phyloP scores from a whole-genome alignment of 1,284 basidiomycete species.

The Tilletia walkeri region DNA sequence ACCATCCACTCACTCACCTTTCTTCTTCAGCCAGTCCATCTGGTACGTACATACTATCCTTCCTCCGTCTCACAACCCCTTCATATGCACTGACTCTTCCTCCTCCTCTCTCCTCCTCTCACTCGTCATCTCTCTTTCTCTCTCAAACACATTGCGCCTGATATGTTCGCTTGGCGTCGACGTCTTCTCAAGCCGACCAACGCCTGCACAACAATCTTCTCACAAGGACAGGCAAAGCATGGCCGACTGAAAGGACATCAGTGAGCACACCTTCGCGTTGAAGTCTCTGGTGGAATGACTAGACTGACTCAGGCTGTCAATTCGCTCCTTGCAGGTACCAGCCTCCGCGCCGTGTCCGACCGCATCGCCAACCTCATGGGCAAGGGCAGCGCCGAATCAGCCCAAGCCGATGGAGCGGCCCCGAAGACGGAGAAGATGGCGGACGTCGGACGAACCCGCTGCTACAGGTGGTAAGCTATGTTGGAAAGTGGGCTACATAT shows the following conservation, averaged over 20 bases:
- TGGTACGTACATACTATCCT: no score
- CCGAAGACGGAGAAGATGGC: slow-evolving; percentile 6
- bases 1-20: no score
- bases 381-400: slow-evolving; percentile 21
- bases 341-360: slow-evolving; percentile 38
- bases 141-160: no score
- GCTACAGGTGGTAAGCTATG: background rate
- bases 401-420: background rate
- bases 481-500: background rate
- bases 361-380: slow-evolving; percentile 38
- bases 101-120: no score
- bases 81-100: no score
- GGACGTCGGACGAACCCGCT: background rate
- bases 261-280: slow-evolving; percentile 9
- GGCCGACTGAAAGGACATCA: slow-evolving; percentile 21
- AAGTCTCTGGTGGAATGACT: no score
- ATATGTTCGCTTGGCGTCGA: no score
- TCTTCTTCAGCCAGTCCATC: no score
- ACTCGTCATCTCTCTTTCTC: no score
- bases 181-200: slow-evolving; percentile 11
- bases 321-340: slow-evolving; percentile 22
- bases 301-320: background rate
- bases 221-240: background rate
- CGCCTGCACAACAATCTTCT: background rate
- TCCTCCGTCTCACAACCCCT: no score